A percentile compares a stretch with the other conserved stretches of the same genome.
Conservation (phyloP, 495 filamentous ascomycete species). For the Jackrogersella minutella region DNA sequence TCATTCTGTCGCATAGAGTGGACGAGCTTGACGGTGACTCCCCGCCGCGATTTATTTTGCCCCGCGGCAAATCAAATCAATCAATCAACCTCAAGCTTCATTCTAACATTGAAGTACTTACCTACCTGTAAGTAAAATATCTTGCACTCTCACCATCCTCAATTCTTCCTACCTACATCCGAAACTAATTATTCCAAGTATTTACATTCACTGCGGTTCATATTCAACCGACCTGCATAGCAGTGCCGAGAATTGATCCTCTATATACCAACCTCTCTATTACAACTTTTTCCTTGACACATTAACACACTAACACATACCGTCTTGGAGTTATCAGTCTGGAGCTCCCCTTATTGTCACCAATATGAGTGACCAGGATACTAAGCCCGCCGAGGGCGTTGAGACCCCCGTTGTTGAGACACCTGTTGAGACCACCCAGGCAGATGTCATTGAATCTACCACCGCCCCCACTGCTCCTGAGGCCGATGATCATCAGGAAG, state of each 20-base stretch:
- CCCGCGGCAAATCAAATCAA: constrained; percentile 21
- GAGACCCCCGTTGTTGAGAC: neutral
- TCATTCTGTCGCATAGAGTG: constrained; percentile 5
- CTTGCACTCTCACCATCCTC: neutral
- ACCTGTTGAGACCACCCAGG: constrained; percentile 13
- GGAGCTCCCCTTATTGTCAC: neutral
- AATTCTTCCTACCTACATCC: neutral
- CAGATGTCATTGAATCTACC: neutral
- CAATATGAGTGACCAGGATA: constrained; percentile 43
- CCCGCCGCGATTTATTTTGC: constrained; percentile 21
- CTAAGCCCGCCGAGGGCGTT: constrained; percentile 39
- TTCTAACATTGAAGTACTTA: neutral
- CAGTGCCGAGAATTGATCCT: neutral
- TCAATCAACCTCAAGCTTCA: too few species aligned
- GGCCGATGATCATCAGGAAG: constrained; percentile 7
- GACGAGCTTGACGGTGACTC: constrained; percentile 20
- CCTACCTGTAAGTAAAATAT: too few species aligned
- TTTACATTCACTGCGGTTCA: neutral
- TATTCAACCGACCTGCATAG: neutral
- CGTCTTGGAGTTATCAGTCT: neutral
- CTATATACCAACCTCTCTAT: too few species aligned
- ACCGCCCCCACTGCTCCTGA: constrained; percentile 8
- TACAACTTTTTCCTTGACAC: neutral
- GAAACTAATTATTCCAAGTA: neutral
- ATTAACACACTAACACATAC: neutral